Base-by-base conservation (phyloP, 2,329 filamentous ascomycete species). In the Verticillium dahliae region DNA sequence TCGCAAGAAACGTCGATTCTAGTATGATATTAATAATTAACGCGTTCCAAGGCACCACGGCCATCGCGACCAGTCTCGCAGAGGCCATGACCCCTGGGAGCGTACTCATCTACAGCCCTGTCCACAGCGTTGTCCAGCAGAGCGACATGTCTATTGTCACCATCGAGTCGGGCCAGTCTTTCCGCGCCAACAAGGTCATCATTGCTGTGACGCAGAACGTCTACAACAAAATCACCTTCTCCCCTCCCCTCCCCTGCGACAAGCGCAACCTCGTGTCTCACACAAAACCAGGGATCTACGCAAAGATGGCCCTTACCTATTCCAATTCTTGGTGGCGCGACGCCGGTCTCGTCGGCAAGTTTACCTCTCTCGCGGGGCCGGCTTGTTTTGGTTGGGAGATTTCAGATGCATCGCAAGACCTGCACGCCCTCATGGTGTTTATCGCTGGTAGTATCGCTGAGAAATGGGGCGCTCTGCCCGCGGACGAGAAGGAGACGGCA, bases 241-340 rank as follows among this genome's bases (percentile, higher is more conserved):
- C 66, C 5, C 70, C 70, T 9, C 61, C 68, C 0, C 67, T 78
- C 5, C 74, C 76, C 0, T 14, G 45, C 0, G 58, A 58, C 4
- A 74, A 76, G 57, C 57, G 63, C 22, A 61, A 60, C 0, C 60
- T 76, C 15, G 66, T 68, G 1, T 66, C 70, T 1, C 61, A 63
- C 9, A 75, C 73, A 4, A 70, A 66, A 18, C 67, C 72, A 0
- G 76, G 76, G 1, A 67, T 71, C 58, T 76, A 74, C 57, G 71
- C 70, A 52, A 78, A 78, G 62, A 63, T 68, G 1, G 70, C 78
- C 6, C 62, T 80, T 10, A 71, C 77, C 35, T 84, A 78, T 68
- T 61, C 69, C 0, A 67, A 67, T 4, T 77, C 80, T 0, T 84
- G 77, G 68, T 85, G 82, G 83, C 68, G 72, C 1, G 67, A 72